These are phyloP conservation scores for Galerina marginata DNA, from an alignment of 768 basidiomycete genomes.

Conservation along the genomic window DNA sequence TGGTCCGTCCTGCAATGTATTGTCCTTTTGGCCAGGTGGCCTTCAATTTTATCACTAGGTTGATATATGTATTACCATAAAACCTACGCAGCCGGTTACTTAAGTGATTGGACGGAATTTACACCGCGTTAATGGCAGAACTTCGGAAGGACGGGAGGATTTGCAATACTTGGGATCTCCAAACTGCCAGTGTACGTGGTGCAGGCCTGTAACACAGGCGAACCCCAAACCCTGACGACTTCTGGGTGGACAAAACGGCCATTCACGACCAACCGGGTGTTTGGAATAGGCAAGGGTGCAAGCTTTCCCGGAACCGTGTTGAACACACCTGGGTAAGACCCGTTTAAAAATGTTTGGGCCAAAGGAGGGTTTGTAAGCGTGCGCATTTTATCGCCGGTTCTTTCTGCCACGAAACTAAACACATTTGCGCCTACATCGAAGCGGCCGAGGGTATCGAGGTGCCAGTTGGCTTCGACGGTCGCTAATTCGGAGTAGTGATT, in stretches of 20 bases:
- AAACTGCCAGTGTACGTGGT: conserved; percentile 27
- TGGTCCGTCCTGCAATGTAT: too few relatives aligned
- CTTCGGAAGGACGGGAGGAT: conserved; percentile 23
- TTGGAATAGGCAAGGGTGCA: conserved; percentile 27
- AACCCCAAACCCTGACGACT: conserved; percentile 30
- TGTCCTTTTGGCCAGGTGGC: too few relatives aligned
- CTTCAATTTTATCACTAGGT: too few relatives aligned
- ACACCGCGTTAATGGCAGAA: conserved; percentile 6
- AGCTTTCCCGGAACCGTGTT: conserved; percentile 13
- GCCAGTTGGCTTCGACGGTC: conserved; percentile 67
- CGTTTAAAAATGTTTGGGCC: conserved; percentile 23
- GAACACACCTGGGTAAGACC: conserved; percentile 35
- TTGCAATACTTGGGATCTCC: conserved; percentile 18
- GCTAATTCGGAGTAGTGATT: conserved; percentile 64
- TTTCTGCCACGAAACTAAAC: conserved; percentile 53
- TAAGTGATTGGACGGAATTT: too few relatives aligned
- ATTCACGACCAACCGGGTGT: conserved; percentile 30
- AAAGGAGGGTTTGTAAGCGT: conserved; percentile 8
- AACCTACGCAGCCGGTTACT: too few relatives aligned
- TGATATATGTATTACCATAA: too few relatives aligned
- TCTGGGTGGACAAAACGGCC: conserved; percentile 28
- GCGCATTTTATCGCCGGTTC: conserved; percentile 46
- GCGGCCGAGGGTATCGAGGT: conserved; percentile 62
- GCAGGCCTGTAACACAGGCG: conserved; percentile 25
- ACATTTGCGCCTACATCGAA: conserved; percentile 64